Base-by-base conservation (phyloP, 2,329 filamentous ascomycete genomes). In the Truncatella angustata region DNA sequence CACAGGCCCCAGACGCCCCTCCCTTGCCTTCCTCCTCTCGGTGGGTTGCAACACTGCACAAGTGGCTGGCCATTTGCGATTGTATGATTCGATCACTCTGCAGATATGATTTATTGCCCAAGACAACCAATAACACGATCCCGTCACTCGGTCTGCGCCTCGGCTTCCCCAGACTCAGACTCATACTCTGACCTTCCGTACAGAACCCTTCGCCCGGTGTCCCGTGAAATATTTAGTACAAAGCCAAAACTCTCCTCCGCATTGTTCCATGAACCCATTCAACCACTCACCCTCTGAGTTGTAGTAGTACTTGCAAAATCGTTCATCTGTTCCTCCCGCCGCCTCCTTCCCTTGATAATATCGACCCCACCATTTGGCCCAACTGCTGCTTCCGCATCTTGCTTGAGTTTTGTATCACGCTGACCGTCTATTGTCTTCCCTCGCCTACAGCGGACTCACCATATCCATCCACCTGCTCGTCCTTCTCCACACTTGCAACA, bases 401-500 rank as follows among this genome's bases (percentile, higher is more conserved):
- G n/a, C n/a, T n/a, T n/a, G n/a, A n/a, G n/a, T n/a, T n/a, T n/a
- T n/a, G n/a, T n/a, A n/a, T n/a, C n/a, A n/a, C n/a, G n/a, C n/a
- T n/a, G n/a, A n/a, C n/a, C n/a, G n/a, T 30, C 37, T 11, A 24
- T 23, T 21, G 10, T 24, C 12, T 43, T 43, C n/a, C n/a, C n/a
- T 21, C 21, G 21, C 9, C n/a, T 34, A 14, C 32, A 21, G 30
- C 7, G 18, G n/a, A n/a, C 9, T 37, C 12, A 16, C 24, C 21
- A 11, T 21, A 12, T 16, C 7, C 30, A 11, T n/a, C 18, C 20
- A 21, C 18, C 36, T 34, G n/a, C 24, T 11, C 4, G 18, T 21
- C 24, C 42, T 21, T 18, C 24, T 26, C 26, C 21, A 43, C n/a
- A 30, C 12, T 24, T 16, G 4, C 10, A 40, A 42, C 11, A 81